phyloP scores from a whole-genome alignment of 2,329 filamentous ascomycete species.

The Colletotrichum camelliae region DNA sequence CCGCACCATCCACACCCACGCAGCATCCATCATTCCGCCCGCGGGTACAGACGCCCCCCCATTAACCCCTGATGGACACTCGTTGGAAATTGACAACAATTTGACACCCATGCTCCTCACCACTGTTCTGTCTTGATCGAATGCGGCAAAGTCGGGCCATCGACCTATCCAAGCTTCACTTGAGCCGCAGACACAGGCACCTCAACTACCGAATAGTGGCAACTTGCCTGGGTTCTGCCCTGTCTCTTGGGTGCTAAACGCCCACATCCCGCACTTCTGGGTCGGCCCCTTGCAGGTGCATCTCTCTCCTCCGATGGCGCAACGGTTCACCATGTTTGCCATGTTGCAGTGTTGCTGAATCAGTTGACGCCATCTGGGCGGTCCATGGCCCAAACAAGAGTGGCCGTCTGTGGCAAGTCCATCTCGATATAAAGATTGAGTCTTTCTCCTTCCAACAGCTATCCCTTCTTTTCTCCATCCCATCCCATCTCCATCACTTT shows the following conservation, averaged over 20 bases:
- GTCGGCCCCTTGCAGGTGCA: not conserved
- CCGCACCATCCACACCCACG: not conserved
- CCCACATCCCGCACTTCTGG: conserved; percentile 7
- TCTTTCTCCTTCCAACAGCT: not conserved
- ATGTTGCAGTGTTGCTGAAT: not conserved
- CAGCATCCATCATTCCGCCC: not conserved
- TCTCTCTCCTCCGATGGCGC: conserved; percentile 10
- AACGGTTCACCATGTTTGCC: not conserved
- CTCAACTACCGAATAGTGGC: conserved; percentile 9
- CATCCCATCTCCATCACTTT: conserved; percentile 9
- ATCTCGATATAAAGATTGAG: conserved; percentile 6
- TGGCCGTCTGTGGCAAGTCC: not conserved
- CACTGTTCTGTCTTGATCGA: not conserved
- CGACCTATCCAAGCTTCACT: not conserved
- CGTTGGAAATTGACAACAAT: conserved; percentile 11
- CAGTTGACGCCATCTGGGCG: conserved; percentile 2
- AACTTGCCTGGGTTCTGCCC: not conserved
- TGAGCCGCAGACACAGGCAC: not conserved
- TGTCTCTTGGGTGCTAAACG: not conserved
- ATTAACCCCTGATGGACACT: not conserved
- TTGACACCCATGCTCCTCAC: not conserved
- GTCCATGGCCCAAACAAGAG: not conserved
- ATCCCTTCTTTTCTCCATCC: not conserved
- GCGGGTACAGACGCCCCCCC: not conserved
- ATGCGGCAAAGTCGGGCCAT: not conserved